Base-by-base conservation (phyloP, 1,284 basidiomycete genomes). In the Cutaneotrichosporon sp. region DNA sequence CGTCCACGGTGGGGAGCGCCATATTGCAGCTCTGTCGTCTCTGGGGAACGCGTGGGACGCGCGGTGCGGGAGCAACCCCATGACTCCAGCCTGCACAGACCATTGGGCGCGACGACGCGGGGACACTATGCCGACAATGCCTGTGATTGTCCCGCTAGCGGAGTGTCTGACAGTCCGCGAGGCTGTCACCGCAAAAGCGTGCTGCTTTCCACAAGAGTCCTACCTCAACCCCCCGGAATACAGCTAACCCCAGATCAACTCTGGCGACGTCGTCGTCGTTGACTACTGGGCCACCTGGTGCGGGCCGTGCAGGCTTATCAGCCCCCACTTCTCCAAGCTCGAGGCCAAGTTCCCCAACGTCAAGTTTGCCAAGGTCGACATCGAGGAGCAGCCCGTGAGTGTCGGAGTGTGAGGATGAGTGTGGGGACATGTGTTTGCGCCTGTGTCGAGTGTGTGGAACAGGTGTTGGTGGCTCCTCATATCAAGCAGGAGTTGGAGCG, bases 341-440 rank as follows among this genome's bases (percentile, higher is more conserved):
- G 62, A 71, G 14, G 68, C 59, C 4, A 74, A 79, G 61, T 76
- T 67, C 65, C 61, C 80, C 48, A 72, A 78, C 26, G 80, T 88
- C 74, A 78, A 76, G 51, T 87, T 85, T 75, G 88, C 84, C 81
- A 91, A 91, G 77, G 85, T 92, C 63, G 86, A 90, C 71, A 82
- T 87, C 46, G 88, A 90, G 67, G 80, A 72, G 57, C 63, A 67
- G 43, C 57, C 63, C 44, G 68, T 70, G 57, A 52, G 58, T 60
- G n/a, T n/a, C n/a, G n/a, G n/a, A n/a, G n/a, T n/a, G n/a, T n/a
- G n/a, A n/a, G n/a, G n/a, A n/a, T n/a, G n/a, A n/a, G n/a, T n/a
- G n/a, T n/a, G n/a, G n/a, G n/a, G n/a, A n/a, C n/a, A 7, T 34
- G 17, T 22, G 43, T 5, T 14, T 5, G 12, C 9, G 44, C n/a